Conservation (phyloP, 352 stramenopile species). For the Aphanomyces euteiches region DNA sequence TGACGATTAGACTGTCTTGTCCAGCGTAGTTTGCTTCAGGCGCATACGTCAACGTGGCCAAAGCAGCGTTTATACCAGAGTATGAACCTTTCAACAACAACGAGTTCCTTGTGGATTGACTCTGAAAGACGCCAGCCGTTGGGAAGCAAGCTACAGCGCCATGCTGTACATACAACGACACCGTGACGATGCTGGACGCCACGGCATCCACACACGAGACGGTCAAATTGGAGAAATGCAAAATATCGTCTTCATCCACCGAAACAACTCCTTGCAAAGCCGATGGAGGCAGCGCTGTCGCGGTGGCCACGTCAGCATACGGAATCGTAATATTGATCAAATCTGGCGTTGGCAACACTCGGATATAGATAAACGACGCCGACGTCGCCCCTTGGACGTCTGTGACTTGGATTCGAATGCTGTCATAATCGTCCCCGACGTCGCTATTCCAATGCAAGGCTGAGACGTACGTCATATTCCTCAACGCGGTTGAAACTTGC, state of each 20-base stretch:
- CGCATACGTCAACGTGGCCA: constrained; percentile 44
- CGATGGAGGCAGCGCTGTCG: background rate
- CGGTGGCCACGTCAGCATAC: background rate
- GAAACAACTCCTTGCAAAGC: background rate
- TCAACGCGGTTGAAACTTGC: constrained; percentile 47
- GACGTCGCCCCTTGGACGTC: constrained; percentile 36
- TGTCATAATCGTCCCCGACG: constrained; percentile 46
- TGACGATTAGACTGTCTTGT: constrained; percentile 42
- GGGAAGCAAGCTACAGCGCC: constrained; percentile 25
- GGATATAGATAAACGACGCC: constrained; percentile 12
- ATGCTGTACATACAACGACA: constrained; percentile 24
- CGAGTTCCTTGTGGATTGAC: constrained; percentile 29
- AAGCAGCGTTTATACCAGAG: constrained; percentile 42
- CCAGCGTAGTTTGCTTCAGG: constrained; percentile 45
- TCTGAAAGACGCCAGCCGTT: constrained; percentile 28
- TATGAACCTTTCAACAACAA: constrained; percentile 43
- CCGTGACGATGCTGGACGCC: constrained; percentile 5
- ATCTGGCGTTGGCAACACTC: constrained; percentile 33
- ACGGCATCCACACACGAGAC: constrained; percentile 26
- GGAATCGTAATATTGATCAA: constrained; percentile 32
- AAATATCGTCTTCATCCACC: background rate
- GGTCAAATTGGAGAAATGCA: constrained; percentile 18
- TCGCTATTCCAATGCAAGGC: constrained; percentile 66
- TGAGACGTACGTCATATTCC: constrained; percentile 51
- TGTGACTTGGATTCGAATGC: constrained; percentile 41